Evolutionary conservation across 202 grass and related monocot species (phyloP), one percentile per base, ranked within the genome.

Genomic region (Carex sylvatica): DNA sequence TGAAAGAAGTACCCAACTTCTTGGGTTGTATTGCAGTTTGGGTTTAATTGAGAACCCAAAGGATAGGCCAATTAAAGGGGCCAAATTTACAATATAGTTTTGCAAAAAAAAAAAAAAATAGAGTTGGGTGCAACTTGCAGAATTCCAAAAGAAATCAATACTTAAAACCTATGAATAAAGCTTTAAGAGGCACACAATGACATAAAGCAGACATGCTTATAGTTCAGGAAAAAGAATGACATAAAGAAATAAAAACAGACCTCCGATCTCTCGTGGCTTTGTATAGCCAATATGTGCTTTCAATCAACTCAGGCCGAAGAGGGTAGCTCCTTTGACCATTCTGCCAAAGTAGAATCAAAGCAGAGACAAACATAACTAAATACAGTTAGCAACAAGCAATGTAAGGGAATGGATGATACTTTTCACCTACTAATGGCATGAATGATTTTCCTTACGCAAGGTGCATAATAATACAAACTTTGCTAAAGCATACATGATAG

Each of bases 281-380:
- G 86, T 91, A 98, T 49, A 98, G 84, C 92, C 88, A 98, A 87
- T 98, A 98, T 68, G 92, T 98, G 80, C 95, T 98, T 89, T 98
- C 95, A 70, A 98, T 98, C 86, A 98, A 88, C 60, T 98, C 95
- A 81, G 95, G 95, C 56, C 95, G 85, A 74, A 98, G 83, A 0
- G 95, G 95, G 20, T 98, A 98, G 79, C 95, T 95, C 73, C 91
- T 87, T 89, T 98, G 95, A 85, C 95, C 92, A 87, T 88, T 89
- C 94, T 97, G 80, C 53, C 9, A n/a, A 55, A 33, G 51, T 56
- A 76, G 13, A 54, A 60, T 22, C 72, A 76, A 46, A 63, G 51
- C 47, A 16, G n/a, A 61, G 19, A 24, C 42, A 30, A 81, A 80
- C 44, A 83, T 68, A 28, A 75, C 65, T 61, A 65, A 79, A 74